These are phyloP conservation scores for Hyaloscypha hepaticicola DNA, from an alignment of 495 filamentous ascomycete species.

Conservation along the genomic window DNA sequence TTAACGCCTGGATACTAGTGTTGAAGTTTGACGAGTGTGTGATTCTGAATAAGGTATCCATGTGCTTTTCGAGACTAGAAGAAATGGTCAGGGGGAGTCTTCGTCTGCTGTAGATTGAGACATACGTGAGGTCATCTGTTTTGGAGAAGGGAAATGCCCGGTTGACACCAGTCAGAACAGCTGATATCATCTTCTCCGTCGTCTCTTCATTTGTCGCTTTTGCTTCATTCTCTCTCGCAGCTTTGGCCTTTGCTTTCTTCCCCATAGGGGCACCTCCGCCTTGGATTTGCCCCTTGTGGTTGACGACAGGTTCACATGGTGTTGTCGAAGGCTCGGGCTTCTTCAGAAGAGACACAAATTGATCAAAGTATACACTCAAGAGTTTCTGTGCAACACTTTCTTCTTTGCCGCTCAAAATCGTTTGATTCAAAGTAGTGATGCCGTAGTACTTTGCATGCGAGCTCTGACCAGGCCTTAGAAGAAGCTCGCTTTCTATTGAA, in stretches of 20 bases:
- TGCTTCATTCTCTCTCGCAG: constrained; percentile 51
- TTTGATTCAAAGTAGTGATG: constrained; percentile 95
- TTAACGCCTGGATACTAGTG: constrained; percentile 92
- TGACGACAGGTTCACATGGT: constrained; percentile 29
- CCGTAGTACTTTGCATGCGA: constrained; percentile 91
- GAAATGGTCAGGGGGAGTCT: not conserved
- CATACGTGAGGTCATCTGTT: constrained; percentile 70
- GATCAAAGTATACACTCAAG: constrained; percentile 82
- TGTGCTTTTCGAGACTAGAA: constrained; percentile 67
- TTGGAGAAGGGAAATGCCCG: constrained; percentile 91
- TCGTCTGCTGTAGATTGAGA: constrained; percentile 17
- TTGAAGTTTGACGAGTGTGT: constrained; percentile 99
- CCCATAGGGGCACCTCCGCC: constrained; percentile 50
- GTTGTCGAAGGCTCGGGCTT: constrained; percentile 37
- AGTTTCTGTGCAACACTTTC: constrained; percentile 77
- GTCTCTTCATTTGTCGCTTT: constrained; percentile 64
- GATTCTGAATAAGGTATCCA: constrained; percentile 90
- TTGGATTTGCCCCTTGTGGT: constrained; percentile 45
- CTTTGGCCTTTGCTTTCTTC: constrained; percentile 49
- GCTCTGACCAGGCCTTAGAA: constrained; percentile 84
- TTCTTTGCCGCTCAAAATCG: constrained; percentile 80
- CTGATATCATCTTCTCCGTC: constrained; percentile 86
- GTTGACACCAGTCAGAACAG: constrained; percentile 90
- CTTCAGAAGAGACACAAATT: constrained; percentile 79
- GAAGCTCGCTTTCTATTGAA: constrained; percentile 78